Conservation (phyloP, 2,329 filamentous ascomycete species). For the Hymenoscyphus fructigenus region DNA sequence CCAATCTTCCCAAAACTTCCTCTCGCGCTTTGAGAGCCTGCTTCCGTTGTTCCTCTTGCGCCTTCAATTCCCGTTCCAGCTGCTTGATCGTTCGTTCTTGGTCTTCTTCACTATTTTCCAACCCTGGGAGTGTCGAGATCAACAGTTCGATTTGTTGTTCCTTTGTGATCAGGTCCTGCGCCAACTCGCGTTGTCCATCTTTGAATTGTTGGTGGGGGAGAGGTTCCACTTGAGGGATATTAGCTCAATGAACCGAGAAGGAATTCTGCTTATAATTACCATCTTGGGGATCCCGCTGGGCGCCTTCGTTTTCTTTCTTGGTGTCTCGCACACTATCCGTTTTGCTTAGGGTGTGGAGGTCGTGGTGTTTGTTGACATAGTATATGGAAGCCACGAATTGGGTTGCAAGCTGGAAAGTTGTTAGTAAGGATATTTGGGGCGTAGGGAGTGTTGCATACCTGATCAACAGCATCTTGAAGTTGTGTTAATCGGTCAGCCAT, state of each 20-base stretch:
- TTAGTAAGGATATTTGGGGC: conserved; percentile 10
- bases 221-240: conserved; percentile 51
- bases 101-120: conserved; percentile 75
- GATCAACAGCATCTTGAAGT: conserved; percentile 80
- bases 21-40: conserved; percentile 65
- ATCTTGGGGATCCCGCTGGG: conserved; percentile 23
- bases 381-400: conserved; percentile 68
- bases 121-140: conserved; percentile 71
- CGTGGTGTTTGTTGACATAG: conserved; percentile 67
- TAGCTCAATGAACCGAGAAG: conserved; percentile 17
- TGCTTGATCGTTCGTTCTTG: conserved; percentile 68
- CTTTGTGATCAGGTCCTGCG: conserved; percentile 73
- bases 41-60: conserved; percentile 60
- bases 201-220: conserved; percentile 64
- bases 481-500: conserved; percentile 81
- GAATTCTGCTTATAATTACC: conserved; percentile 9
- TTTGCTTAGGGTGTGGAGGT: conserved; percentile 57
- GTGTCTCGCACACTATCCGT: conserved; percentile 59
- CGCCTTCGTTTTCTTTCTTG: conserved; percentile 45
- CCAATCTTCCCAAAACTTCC: conserved; percentile 58
- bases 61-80: conserved; percentile 63
- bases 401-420: conserved; percentile 55
- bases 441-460: conserved; percentile 50
- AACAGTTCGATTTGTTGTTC: conserved; percentile 81
- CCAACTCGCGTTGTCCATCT: conserved; percentile 68